Conservation (phyloP, 148 eudicot species). For the Vaccinium myrtillus region DNA sequence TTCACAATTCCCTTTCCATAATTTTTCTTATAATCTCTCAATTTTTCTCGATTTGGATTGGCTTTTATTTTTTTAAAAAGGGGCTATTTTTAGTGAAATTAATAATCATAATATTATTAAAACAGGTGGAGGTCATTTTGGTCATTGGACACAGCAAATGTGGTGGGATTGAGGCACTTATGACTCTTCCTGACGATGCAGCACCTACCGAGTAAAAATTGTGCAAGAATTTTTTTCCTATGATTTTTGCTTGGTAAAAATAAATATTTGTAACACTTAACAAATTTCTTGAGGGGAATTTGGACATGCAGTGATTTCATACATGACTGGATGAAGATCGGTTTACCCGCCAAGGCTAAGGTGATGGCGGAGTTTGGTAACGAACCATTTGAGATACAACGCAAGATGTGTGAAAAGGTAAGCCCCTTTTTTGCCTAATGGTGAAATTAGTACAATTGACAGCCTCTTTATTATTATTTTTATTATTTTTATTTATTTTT, state of each 20-base stretch:
- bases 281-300: not conserved
- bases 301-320: slow-evolving; percentile 27
- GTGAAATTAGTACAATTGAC: not conserved
- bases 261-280: too few species aligned
- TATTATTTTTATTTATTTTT: too few species aligned
- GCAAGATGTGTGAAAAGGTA: slow-evolving; percentile 2
- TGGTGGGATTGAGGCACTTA: slow-evolving; percentile 33
- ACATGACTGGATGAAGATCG: slow-evolving; percentile 34
- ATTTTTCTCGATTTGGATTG: not conserved
- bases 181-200: slow-evolving; percentile 13
- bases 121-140: slow-evolving; percentile 31
- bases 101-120: not conserved
- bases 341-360: slow-evolving; percentile 24
- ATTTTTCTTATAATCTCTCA: not conserved
- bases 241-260: not conserved
- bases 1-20: not conserved
- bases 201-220: slow-evolving; percentile 19
- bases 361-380: not conserved
- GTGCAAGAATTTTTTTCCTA: too few species aligned
- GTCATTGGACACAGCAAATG: slow-evolving; percentile 38
- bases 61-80: not conserved
- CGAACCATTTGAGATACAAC: not conserved
- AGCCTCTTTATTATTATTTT: not conserved
- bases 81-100: not conserved
- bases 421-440: not conserved